Percentiles rank a stretch among this genome's conserved stretches.
These are phyloP conservation scores for Leishmania lainsoni DNA, from an alignment of 208 protist genomes.

Conservation along the genomic window DNA sequence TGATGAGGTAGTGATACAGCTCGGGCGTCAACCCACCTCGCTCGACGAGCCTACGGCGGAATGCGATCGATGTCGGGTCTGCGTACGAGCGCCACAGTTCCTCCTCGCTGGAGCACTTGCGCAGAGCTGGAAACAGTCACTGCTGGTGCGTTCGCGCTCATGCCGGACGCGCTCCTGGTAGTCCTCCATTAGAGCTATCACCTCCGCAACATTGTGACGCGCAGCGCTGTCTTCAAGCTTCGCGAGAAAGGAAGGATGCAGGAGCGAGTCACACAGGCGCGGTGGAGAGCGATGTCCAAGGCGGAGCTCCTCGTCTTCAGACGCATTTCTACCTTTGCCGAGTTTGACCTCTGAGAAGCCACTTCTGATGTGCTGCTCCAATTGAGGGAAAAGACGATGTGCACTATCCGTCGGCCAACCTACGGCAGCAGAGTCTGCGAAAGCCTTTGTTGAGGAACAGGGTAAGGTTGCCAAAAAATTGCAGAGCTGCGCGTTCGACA, in stretches of 20 bases:
- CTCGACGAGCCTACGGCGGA: conserved; percentile 53
- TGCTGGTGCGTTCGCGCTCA: conserved; percentile 39
- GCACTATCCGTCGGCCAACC: conserved; percentile 55
- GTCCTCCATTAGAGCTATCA: conserved; percentile 56
- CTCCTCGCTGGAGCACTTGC: conserved; percentile 19
- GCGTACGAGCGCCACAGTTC: conserved; percentile 65
- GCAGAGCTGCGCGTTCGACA: conserved; percentile 33
- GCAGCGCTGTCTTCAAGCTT: conserved; percentile 59
- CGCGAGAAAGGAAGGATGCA: conserved; percentile 51
- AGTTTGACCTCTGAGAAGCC: not conserved
- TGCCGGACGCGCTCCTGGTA: conserved; percentile 54
- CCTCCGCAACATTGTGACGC: conserved; percentile 27
- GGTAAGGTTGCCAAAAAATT: conserved; percentile 56
- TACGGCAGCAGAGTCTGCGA: not conserved
- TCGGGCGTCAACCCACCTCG: conserved; percentile 75
- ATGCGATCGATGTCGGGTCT: conserved; percentile 56
- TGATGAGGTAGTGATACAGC: conserved; percentile 90
- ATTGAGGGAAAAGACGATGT: conserved; percentile 70
- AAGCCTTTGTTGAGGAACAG: conserved; percentile 1
- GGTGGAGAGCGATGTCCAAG: conserved; percentile 23
- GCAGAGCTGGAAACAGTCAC: conserved; percentile 9
- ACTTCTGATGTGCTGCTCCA: conserved; percentile 43
- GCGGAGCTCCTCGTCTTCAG: not conserved
- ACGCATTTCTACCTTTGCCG: not conserved
- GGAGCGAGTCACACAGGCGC: conserved; percentile 69